Base-by-base conservation (phyloP, 2,329 filamentous ascomycete species). In the Mycosphaerella arachidis region DNA sequence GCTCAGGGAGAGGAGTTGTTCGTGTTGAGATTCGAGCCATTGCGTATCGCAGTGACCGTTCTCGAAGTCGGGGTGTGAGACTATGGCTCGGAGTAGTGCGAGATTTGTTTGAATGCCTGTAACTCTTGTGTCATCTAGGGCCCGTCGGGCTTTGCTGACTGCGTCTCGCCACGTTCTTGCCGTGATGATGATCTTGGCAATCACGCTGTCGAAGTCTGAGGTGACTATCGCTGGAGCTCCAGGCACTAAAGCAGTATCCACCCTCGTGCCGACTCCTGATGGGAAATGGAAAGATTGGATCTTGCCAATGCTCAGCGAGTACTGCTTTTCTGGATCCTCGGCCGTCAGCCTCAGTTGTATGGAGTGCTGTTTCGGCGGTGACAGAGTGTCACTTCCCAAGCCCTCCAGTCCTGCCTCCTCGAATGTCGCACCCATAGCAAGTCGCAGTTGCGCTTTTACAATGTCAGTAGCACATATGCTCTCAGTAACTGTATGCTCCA, bases 401-500 rank as follows among this genome's bases (percentile, higher is more conserved):
- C 52, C 65, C 55, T 20, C 58, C n/a, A 72, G 61, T 12, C 67
- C 70, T 29, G 63, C 59, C 65, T 72, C 29, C 6, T 71, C 45
- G 0, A 83, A 71, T 0, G 72, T 68, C 9, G 72, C 71, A 1
- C 83, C 82, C 69, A 84, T 82, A 1, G 83, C 78, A 7, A 86
- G 70, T 1, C 80, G 70, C 0, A 86, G 74, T 59, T 86, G 84
- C 2, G 75, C 72, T 63, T 79, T 78, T 16, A 86, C 83, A 4
- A 86, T 75, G 60, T 86, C 84, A 7, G 80, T 71, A 0, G 73
- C 75, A 6, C 78, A 79, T 7, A 87, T 80, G 3, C 75, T 77
- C 64, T 86, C 84, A 0, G 83, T 85, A 56, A 86, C 80, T 1
- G 84, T 86, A 66, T 86, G 84, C 64, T 86, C 84, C 43, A 86